A percentile compares a stretch with the other conserved stretches of the same genome.
These are phyloP conservation scores for Thozetella sp. DNA, from an alignment of 495 filamentous ascomycete species.

Conservation along the genomic window DNA sequence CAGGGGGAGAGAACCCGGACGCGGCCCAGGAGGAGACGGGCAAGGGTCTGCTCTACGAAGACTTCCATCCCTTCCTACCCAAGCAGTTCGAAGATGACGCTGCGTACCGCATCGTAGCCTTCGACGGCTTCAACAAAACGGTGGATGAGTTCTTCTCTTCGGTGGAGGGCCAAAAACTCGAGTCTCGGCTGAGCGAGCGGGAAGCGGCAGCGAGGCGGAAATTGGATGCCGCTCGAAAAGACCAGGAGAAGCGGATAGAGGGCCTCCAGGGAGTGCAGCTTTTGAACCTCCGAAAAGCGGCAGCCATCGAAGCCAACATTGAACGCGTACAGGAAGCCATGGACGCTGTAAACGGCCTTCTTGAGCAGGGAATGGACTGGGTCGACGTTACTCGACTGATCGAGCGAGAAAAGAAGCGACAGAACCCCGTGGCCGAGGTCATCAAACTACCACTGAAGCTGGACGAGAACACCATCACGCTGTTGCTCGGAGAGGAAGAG, in stretches of 20 bases:
- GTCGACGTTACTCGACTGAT: constrained; percentile 84
- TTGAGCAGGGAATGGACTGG: constrained; percentile 97
- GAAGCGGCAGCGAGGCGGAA: constrained; percentile 82
- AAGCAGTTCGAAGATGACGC: constrained; percentile 76
- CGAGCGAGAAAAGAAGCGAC: constrained; percentile 76
- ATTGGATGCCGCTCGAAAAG: constrained; percentile 75
- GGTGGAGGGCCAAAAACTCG: constrained; percentile 89
- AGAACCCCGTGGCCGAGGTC: constrained; percentile 83
- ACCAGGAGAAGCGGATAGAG: constrained; percentile 82
- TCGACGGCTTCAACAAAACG: constrained; percentile 85
- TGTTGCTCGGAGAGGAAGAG: constrained; percentile 73
- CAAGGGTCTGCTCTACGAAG: constrained; percentile 74
- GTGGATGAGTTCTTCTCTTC: constrained; percentile 98
- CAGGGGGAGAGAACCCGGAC: constrained; percentile 35
- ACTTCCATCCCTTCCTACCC: constrained; percentile 93
- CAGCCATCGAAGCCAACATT: constrained; percentile 84
- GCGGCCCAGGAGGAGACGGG: constrained; percentile 36
- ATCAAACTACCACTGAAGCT: constrained; percentile 90
- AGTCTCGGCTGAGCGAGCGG: constrained; percentile 77
- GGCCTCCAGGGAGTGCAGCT: constrained; percentile 78
- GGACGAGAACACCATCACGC: constrained; percentile 82
- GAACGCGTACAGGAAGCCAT: constrained; percentile 90
- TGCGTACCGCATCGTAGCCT: constrained; percentile 65
- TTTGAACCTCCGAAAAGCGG: constrained; percentile 84
- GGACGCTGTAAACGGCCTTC: constrained; percentile 83